These are phyloP conservation scores for Melanomma pulvis-pyrius DNA, from an alignment of 495 filamentous ascomycete species.

Conservation along the genomic window DNA sequence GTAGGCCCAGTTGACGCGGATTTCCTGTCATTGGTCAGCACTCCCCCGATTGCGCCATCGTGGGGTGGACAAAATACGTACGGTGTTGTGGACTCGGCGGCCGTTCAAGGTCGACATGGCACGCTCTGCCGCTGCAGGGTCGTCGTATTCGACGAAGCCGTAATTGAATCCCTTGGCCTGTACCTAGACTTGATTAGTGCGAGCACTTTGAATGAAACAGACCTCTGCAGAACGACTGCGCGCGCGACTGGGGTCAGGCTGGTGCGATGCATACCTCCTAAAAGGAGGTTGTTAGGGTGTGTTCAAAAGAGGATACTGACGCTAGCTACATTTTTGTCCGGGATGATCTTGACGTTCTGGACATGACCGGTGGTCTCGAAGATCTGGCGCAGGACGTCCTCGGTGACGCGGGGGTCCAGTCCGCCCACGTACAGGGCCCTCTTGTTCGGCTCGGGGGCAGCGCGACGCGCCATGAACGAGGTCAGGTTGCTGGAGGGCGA, in stretches of 20 bases:
- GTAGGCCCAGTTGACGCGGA: conserved; percentile 99
- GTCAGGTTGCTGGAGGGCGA: conserved; percentile 57
- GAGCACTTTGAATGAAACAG: neutral
- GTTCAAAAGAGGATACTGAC: neutral
- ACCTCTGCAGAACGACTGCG: neutral
- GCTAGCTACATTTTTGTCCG: conserved; percentile 88
- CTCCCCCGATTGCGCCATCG: neutral
- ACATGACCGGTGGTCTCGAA: conserved; percentile 99
- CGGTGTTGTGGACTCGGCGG: conserved; percentile 89
- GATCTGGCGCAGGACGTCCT: conserved; percentile 95
- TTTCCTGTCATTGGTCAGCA: conserved; percentile 66
- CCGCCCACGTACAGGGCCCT: conserved; percentile 95
- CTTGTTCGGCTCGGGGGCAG: conserved; percentile 98
- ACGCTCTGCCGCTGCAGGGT: conserved; percentile 91
- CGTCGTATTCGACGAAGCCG: conserved; percentile 98
- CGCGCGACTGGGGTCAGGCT: neutral
- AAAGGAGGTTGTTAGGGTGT: neutral
- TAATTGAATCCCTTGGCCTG: conserved; percentile 98
- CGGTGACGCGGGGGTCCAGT: conserved; percentile 91
- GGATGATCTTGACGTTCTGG: conserved; percentile 98
- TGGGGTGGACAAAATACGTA: conserved; percentile 50
- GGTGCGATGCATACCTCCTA: neutral
- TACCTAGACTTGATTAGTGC: conserved; percentile 46
- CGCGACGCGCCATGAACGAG: conserved; percentile 61
- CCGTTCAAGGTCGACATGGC: conserved; percentile 98